A percentile compares a stretch with the other conserved stretches of the same genome.
These are phyloP conservation scores for Aureobasidium sp. DNA, from an alignment of 2,329 filamentous ascomycete species.

Conservation along the genomic window DNA sequence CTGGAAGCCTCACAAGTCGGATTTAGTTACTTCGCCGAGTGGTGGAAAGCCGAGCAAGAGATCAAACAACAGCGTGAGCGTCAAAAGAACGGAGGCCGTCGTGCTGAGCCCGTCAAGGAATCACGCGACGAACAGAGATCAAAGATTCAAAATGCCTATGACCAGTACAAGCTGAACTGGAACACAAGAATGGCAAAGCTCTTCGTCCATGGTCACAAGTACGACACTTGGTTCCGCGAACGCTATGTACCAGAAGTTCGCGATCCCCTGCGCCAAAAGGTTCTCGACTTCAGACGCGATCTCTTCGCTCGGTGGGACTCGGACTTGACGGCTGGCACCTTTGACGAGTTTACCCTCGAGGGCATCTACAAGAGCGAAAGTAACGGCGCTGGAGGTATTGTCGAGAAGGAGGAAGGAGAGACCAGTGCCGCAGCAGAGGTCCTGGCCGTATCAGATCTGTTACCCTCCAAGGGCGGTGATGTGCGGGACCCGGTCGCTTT, in stretches of 20 bases:
- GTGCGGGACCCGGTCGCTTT: slow-evolving; percentile 81
- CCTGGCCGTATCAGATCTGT: slow-evolving; percentile 81
- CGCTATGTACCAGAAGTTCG: slow-evolving; percentile 81
- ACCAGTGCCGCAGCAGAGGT: slow-evolving; percentile 87
- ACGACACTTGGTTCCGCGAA: slow-evolving; percentile 97
- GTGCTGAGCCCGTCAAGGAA: slow-evolving; percentile 60
- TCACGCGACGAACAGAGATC: slow-evolving; percentile 73
- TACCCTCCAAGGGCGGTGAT: slow-evolving; percentile 77
- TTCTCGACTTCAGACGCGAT: slow-evolving; percentile 72
- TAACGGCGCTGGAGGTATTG: slow-evolving; percentile 73
- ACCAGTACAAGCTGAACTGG: slow-evolving; percentile 49
- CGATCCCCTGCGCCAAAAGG: slow-evolving; percentile 63
- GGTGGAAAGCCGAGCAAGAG: slow-evolving; percentile 76
- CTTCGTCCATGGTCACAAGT: slow-evolving; percentile 88
- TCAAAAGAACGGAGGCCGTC: slow-evolving; percentile 59
- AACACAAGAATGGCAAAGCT: slow-evolving; percentile 64
- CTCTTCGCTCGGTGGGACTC: slow-evolving; percentile 83
- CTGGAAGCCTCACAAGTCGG: slow-evolving; percentile 72
- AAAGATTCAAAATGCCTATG: slow-evolving; percentile 65
- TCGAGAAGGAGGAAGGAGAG: slow-evolving; percentile 95
- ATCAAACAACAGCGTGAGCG: slow-evolving; percentile 77
- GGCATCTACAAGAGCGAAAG: slow-evolving; percentile 90
- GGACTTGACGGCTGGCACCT: slow-evolving; percentile 75
- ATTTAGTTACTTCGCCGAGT: slow-evolving; percentile 79
- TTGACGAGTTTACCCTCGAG: slow-evolving; percentile 92